phyloP scores from a whole-genome alignment of 2,329 filamentous ascomycete genomes.

The Cercospora janseana region DNA sequence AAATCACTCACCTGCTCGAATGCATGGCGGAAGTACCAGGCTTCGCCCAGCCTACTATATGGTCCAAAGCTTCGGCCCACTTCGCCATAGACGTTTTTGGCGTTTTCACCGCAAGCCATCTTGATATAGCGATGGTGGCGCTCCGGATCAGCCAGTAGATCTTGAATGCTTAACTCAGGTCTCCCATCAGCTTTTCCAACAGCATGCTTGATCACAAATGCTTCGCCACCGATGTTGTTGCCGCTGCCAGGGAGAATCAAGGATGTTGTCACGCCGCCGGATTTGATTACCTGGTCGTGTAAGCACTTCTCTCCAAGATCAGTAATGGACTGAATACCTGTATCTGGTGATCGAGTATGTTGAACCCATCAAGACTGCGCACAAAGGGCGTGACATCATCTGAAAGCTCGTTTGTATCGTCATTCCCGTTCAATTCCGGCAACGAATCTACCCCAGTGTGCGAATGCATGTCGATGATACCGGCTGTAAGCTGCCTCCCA shows the following conservation, averaged over 20 bases:
- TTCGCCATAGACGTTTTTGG: conserved; percentile 61
- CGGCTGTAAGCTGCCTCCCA: conserved; percentile 62
- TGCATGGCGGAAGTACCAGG: conserved; percentile 46
- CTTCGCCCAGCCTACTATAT: conserved; percentile 64
- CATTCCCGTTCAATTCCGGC: conserved; percentile 54
- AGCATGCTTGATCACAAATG: conserved; percentile 66
- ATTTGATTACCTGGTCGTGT: conserved; percentile 58
- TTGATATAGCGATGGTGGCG: conserved; percentile 69
- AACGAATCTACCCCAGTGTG: conserved; percentile 62
- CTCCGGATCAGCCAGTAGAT: conserved; percentile 66
- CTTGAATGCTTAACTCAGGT: conserved; percentile 60
- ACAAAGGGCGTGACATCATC: conserved; percentile 66
- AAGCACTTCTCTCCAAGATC: background rate
- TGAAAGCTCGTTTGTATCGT: conserved; percentile 64
- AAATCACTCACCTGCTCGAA: conserved; percentile 5
- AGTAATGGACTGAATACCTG: conserved; percentile 35
- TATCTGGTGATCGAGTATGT: conserved; percentile 63
- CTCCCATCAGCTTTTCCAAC: conserved; percentile 60
- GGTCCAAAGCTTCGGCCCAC: conserved; percentile 54
- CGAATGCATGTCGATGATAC: conserved; percentile 71
- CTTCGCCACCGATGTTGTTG: conserved; percentile 71
- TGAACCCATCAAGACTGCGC: conserved; percentile 63
- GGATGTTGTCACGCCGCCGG: conserved; percentile 68
- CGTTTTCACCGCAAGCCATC: conserved; percentile 71
- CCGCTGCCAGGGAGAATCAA: conserved; percentile 65